These are phyloP conservation scores for Sanguinoderma infundibulare DNA, from an alignment of 1,284 basidiomycete genomes.

Conservation along the genomic window DNA sequence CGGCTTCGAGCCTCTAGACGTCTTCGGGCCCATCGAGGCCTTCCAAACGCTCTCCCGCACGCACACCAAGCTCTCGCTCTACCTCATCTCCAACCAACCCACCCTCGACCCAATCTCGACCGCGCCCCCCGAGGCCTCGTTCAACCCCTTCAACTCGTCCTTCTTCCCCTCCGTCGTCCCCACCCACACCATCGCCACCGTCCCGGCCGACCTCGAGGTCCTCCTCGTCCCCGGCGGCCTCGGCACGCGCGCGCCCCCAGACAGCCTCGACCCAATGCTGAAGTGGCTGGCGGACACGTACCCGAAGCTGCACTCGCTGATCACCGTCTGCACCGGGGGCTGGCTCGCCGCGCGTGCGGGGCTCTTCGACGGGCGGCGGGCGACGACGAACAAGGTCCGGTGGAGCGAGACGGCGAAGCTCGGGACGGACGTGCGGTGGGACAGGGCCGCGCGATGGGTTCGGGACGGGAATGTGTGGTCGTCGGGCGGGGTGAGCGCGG, in stretches of 20 bases:
- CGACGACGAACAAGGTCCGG: slow-evolving; percentile 1
- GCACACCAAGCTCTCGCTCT: neutral
- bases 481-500: slow-evolving; percentile 4
- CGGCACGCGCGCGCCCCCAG: slow-evolving; percentile 1
- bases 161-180: neutral
- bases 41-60: neutral
- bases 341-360: neutral
- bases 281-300: neutral
- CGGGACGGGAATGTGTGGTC: slow-evolving; percentile 4
- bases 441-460: neutral
- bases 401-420: neutral
- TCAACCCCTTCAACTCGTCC: slow-evolving; percentile 4
- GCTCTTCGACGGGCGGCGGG: neutral
- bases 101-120: neutral
- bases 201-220: slow-evolving; percentile 2
- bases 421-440: neutral
- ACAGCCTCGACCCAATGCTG: neutral
- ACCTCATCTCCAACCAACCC: neutral
- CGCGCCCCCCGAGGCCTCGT: neutral
- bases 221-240: slow-evolving; percentile 4
- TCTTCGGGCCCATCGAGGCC: slow-evolving; percentile 4
- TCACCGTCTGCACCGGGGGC: slow-evolving; percentile 6
- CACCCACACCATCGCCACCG: neutral
- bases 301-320: neutral
- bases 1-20: slow-evolving; percentile 1